Conservation (phyloP, 2,329 filamentous ascomycete species). For the Tympanopsis confertula region DNA sequence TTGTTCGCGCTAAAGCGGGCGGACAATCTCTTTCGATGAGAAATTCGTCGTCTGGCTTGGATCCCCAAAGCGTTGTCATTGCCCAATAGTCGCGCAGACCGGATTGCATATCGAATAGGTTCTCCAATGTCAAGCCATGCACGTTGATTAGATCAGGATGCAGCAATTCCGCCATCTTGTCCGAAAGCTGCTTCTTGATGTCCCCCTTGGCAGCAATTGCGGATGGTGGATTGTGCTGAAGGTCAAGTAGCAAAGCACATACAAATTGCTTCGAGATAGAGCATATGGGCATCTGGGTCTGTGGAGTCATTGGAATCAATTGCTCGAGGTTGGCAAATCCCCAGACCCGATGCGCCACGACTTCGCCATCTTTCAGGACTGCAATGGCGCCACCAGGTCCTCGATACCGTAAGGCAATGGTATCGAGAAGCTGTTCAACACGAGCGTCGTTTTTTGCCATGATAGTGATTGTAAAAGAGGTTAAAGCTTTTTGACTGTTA, state of each 20-base stretch:
- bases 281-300: slow-evolving; percentile 28
- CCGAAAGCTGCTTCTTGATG: slow-evolving; percentile 13
- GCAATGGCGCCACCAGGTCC: slow-evolving; percentile 29
- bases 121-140: slow-evolving; percentile 20
- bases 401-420: slow-evolving; percentile 11
- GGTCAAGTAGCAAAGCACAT: slow-evolving; percentile 20
- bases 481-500: background rate
- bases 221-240: slow-evolving; percentile 18
- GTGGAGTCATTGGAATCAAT: slow-evolving; percentile 18
- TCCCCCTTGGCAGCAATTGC: slow-evolving; percentile 14
- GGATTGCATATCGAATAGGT: slow-evolving; percentile 27
- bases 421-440: slow-evolving; percentile 5
- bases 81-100: slow-evolving; percentile 33
- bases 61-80: slow-evolving; percentile 27
- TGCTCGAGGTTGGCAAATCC: slow-evolving; percentile 28
- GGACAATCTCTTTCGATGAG: slow-evolving; percentile 16
- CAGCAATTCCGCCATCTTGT: slow-evolving; percentile 12
- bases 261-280: slow-evolving; percentile 33
- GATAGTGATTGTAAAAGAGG: background rate
- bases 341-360: slow-evolving; percentile 24
- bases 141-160: slow-evolving; percentile 9
- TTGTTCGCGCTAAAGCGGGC: slow-evolving; percentile 16
- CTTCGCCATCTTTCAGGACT: slow-evolving; percentile 26
- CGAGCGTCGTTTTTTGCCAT: background rate
- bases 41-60: slow-evolving; percentile 23